phyloP scores from a whole-genome alignment of 2,329 filamentous ascomycete genomes.

The Ceratocystis albifundus region DNA sequence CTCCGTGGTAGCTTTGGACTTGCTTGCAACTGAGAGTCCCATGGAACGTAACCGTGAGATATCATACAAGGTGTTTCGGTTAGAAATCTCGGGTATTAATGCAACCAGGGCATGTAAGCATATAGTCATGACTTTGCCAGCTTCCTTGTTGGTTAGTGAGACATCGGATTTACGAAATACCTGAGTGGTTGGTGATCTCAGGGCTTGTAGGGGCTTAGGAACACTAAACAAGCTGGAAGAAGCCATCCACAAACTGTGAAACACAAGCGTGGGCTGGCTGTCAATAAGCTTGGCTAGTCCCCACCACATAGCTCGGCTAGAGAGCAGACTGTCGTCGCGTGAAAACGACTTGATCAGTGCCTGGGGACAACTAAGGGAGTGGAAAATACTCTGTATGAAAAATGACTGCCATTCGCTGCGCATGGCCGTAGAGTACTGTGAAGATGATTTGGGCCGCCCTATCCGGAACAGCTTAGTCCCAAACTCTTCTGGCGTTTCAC shows the following conservation, averaged over 20 bases:
- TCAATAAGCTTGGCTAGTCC: conserved; percentile 50
- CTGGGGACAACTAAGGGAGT: conserved; percentile 47
- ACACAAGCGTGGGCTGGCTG: conserved; percentile 45
- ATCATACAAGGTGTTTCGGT: conserved; percentile 41
- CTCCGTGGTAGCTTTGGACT: conserved; percentile 19
- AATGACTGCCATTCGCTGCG: conserved; percentile 47
- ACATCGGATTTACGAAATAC: conserved; percentile 31
- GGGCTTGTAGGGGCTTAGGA: conserved; percentile 36
- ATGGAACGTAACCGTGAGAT: conserved; percentile 50
- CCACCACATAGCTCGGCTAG: conserved; percentile 53
- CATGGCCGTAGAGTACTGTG: conserved; percentile 28
- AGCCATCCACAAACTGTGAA: conserved; percentile 54
- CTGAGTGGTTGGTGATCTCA: conserved; percentile 32
- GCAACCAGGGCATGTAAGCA: conserved; percentile 53
- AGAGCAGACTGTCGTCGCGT: conserved; percentile 40
- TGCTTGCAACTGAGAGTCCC: conserved; percentile 39
- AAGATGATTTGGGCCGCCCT: conserved; percentile 12
- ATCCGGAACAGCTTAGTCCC: conserved; percentile 16
- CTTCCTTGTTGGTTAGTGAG: conserved; percentile 38
- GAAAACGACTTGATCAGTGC: conserved; percentile 48
- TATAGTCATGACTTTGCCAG: conserved; percentile 45
- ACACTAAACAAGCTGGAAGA: conserved; percentile 47
- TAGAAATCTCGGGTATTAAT: conserved; percentile 40
- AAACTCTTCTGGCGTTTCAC: conserved; percentile 16
- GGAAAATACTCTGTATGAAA: conserved; percentile 53